A percentile compares a stretch with the other conserved stretches of the same genome.
Conservation (phyloP, 2,329 filamentous ascomycete species). For the Aspergillus awamori region DNA sequence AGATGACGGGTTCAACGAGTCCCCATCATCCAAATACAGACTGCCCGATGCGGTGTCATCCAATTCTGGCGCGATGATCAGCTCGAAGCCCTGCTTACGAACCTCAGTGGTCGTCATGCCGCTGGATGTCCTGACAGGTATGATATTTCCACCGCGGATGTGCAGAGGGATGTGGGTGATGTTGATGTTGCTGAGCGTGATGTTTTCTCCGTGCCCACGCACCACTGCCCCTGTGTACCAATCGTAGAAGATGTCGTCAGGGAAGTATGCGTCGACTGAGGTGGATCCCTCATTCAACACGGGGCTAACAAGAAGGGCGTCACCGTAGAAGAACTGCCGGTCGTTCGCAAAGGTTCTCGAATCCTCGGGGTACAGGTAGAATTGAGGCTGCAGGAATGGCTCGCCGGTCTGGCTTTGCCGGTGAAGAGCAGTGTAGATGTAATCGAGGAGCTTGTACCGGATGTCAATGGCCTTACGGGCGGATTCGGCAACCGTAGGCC, state of each 20-base stretch:
- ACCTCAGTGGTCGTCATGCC: slow-evolving; percentile 65
- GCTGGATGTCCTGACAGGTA: slow-evolving; percentile 58
- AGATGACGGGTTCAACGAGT: slow-evolving; percentile 60
- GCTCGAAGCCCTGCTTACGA: slow-evolving; percentile 66
- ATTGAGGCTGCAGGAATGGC: slow-evolving; percentile 70
- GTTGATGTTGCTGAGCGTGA: slow-evolving; percentile 50
- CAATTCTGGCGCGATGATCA: slow-evolving; percentile 67
- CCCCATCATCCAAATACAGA: slow-evolving; percentile 79
- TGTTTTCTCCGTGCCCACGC: slow-evolving; percentile 48
- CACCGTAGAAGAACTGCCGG: slow-evolving; percentile 63
- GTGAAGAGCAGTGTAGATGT: slow-evolving; percentile 74
- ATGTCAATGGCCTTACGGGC: slow-evolving; percentile 70
- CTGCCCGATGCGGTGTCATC: slow-evolving; percentile 67
- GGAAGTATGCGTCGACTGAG: slow-evolving; percentile 59
- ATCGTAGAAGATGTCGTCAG: slow-evolving; percentile 63
- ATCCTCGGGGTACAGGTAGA: slow-evolving; percentile 69
- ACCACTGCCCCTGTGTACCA: slow-evolving; percentile 57
- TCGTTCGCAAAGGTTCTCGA: slow-evolving; percentile 55
- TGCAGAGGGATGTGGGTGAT: slow-evolving; percentile 63
- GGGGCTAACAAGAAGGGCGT: slow-evolving; percentile 59
- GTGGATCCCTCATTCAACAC: slow-evolving; percentile 57
- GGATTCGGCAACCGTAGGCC: slow-evolving; percentile 64
- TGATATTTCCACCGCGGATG: slow-evolving; percentile 62
- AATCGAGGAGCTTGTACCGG: slow-evolving; percentile 77
- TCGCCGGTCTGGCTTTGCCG: slow-evolving; percentile 62